A percentile compares a stretch with the other conserved stretches of the same genome.
Conservation (phyloP, 768 basidiomycete species). For the Candolleomyces aberdarensis region DNA sequence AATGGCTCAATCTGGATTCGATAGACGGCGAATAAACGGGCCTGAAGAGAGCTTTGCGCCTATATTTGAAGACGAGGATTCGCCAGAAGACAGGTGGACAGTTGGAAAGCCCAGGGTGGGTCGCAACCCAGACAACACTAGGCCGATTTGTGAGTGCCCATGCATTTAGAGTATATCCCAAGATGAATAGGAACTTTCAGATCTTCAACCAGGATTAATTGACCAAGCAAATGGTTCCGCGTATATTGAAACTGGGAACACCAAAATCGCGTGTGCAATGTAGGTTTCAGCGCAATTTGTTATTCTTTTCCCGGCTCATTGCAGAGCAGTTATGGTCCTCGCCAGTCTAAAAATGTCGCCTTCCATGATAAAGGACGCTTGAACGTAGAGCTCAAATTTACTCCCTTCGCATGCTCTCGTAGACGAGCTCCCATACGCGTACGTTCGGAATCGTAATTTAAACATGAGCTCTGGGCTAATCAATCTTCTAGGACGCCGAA, state of each 20-base stretch:
- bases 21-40: constrained; percentile 87
- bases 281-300: constrained; percentile 38
- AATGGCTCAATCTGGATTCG: constrained; percentile 61
- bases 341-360: constrained; percentile 73
- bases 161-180: background rate
- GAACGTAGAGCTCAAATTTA: constrained; percentile 95
- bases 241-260: constrained; percentile 89
- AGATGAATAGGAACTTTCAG: constrained; percentile 37
- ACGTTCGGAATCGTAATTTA: constrained; percentile 25
- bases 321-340: constrained; percentile 68
- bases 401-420: constrained; percentile 83
- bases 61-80: constrained; percentile 42
- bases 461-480: constrained; percentile 12
- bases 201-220: constrained; percentile 86
- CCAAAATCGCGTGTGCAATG: constrained; percentile 97
- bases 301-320: constrained; percentile 9
- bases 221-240: constrained; percentile 95
- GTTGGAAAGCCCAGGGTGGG: constrained; percentile 41
- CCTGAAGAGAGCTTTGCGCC: constrained; percentile 82
- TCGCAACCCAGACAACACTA: constrained; percentile 60
- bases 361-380: constrained; percentile 88
- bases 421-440: constrained; percentile 86
- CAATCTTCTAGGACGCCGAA: constrained; percentile 78
- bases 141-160: constrained; percentile 74
- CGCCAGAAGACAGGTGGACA: constrained; percentile 23